A percentile compares a stretch with the other conserved stretches of the same genome.
Evolutionary conservation across 129 eudicot species (phyloP).

Genomic region (Saposhnikovia divaricata): DNA sequence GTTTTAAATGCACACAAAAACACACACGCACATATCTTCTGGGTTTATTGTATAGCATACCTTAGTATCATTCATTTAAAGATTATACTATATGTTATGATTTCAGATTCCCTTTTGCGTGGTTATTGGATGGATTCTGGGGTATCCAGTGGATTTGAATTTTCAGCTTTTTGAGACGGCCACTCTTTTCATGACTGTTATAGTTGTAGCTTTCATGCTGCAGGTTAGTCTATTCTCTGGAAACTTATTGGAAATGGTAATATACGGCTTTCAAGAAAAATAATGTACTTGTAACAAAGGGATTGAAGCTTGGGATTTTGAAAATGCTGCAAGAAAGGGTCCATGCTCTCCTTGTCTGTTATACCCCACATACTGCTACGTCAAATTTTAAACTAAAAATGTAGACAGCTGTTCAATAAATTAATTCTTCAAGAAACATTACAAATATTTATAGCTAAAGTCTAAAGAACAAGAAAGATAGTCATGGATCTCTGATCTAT

Average conservation of each 20-base stretch:
- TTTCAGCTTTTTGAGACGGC: conserved; percentile 85
- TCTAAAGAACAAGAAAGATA: not conserved
- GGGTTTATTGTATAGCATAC: not conserved
- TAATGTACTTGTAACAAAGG: not conserved
- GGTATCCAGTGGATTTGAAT: conserved; percentile 70
- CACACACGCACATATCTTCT: not conserved
- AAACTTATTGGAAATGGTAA: not conserved
- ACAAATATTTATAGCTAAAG: not conserved
- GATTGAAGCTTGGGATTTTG: not conserved
- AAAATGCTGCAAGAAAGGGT: not conserved
- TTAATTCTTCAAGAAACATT: not conserved
- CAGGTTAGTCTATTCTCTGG: conserved; percentile 39
- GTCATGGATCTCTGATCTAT: not conserved
- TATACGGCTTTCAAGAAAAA: not conserved
- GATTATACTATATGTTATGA: not conserved
- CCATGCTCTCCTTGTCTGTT: not conserved
- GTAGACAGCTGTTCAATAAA: not conserved
- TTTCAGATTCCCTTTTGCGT: conserved; percentile 89
- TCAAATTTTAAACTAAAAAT: not conserved
- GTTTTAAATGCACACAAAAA: not conserved
- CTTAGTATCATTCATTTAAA: not conserved
- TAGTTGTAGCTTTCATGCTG: conserved; percentile 83
- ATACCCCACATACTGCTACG: not conserved
- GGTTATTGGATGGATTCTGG: conserved; percentile 78
- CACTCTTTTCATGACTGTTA: conserved; percentile 68